Evolutionary conservation across 129 eudicot genomes (phyloP).

Genomic region (Silybum marianum): DNA sequence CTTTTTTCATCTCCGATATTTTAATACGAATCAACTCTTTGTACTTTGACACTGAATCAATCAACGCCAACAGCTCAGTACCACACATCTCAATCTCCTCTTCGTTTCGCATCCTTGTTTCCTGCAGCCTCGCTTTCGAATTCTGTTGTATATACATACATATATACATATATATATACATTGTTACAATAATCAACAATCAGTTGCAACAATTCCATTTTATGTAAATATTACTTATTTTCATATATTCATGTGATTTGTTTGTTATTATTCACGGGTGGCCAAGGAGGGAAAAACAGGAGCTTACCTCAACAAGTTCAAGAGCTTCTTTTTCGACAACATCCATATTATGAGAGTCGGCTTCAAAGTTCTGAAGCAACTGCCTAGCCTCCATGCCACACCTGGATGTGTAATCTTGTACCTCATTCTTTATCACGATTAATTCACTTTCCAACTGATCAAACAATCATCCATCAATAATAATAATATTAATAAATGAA

Average conservation of each 20-base stretch:
- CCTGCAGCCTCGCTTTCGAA: slow-evolving; percentile 59
- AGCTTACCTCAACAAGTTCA: slow-evolving; percentile 63
- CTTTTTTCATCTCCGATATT: slow-evolving; percentile 51
- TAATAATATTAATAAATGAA: neutral
- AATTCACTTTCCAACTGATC: slow-evolving; percentile 53
- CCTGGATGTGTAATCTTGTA: slow-evolving; percentile 56
- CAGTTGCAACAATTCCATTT: too few relatives aligned
- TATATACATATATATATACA: too few relatives aligned
- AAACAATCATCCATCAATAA: neutral
- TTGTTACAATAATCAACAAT: too few relatives aligned
- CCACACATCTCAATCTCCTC: slow-evolving; percentile 60
- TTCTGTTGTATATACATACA: slow-evolving; percentile 23
- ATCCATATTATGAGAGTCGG: slow-evolving; percentile 53
- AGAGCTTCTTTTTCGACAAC: slow-evolving; percentile 69
- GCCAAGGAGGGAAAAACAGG: neutral
- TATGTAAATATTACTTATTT: too few relatives aligned
- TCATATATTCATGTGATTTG: too few relatives aligned
- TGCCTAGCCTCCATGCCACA: slow-evolving; percentile 66
- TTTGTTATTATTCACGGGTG: too few relatives aligned
- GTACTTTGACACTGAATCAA: slow-evolving; percentile 70
- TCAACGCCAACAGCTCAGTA: slow-evolving; percentile 57
- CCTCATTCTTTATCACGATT: slow-evolving; percentile 41
- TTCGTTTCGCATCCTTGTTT: slow-evolving; percentile 41
- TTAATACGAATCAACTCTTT: slow-evolving; percentile 55
- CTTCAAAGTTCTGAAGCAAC: slow-evolving; percentile 50